A percentile compares a stretch with the other conserved stretches of the same genome.
Evolutionary conservation across 805 yeast genomes (phyloP).

Genomic region (Cyberlindnera petersonii): DNA sequence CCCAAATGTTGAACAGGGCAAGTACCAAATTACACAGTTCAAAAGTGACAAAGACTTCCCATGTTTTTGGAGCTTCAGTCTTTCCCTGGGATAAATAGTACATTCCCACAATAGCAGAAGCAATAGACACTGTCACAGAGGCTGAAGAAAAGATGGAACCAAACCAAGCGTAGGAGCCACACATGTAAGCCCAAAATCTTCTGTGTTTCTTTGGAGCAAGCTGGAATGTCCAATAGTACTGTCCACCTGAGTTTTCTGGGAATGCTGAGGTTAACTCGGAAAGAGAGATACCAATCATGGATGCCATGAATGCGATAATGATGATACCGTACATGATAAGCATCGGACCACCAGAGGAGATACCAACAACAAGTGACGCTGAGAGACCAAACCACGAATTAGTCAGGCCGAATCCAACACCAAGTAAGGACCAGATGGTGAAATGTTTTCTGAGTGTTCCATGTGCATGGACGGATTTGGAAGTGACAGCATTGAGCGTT

Average conservation of each 20-base stretch:
- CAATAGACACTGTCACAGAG: conserved; percentile 52
- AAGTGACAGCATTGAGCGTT: conserved; percentile 7
- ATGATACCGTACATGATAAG: conserved; percentile 53
- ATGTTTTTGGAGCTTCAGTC: conserved; percentile 37
- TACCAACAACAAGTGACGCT: conserved; percentile 51
- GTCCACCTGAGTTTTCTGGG: conserved; percentile 55
- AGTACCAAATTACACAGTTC: conserved; percentile 42
- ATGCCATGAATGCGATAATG: conserved; percentile 44
- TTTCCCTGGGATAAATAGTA: conserved; percentile 33
- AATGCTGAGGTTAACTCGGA: conserved; percentile 51
- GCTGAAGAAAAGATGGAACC: conserved; percentile 62
- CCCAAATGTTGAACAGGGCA: conserved; percentile 48
- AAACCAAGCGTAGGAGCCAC: conserved; percentile 61
- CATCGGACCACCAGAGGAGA: conserved; percentile 56
- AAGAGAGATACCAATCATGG: conserved; percentile 45
- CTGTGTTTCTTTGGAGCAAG: conserved; percentile 42
- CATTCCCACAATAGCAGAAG: conserved; percentile 50
- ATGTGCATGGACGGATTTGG: conserved; percentile 9
- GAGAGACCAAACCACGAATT: conserved; percentile 62
- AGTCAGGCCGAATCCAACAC: conserved; percentile 58
- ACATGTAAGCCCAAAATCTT: conserved; percentile 44
- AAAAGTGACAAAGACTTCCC: conserved; percentile 54
- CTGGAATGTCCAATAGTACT: conserved; percentile 54
- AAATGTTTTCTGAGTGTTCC: conserved; percentile 30
- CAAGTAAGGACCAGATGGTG: conserved; percentile 45